A percentile compares a stretch with the other conserved stretches of the same genome.
These are phyloP conservation scores for Lojkania enalia DNA, from an alignment of 2,329 filamentous ascomycete genomes.

Conservation along the genomic window DNA sequence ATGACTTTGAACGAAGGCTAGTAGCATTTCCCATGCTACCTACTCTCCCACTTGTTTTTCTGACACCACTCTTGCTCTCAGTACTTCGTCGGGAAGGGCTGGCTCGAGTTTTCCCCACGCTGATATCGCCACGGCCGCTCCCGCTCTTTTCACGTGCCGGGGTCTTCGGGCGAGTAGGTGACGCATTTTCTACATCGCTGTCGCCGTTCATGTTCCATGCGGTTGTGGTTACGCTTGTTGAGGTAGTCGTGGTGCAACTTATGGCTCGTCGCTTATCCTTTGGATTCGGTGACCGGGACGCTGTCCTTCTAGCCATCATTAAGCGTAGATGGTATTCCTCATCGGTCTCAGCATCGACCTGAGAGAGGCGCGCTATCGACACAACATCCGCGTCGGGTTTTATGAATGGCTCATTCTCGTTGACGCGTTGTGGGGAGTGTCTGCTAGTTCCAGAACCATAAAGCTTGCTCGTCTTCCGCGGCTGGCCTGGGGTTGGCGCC, in stretches of 20 bases:
- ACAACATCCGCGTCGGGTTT: conserved; percentile 63
- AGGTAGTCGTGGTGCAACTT: conserved; percentile 60
- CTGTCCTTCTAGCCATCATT: conserved; percentile 64
- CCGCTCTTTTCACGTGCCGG: conserved; percentile 46
- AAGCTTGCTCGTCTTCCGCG: conserved; percentile 80
- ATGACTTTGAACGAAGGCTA: conserved; percentile 34
- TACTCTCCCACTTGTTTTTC: conserved; percentile 56
- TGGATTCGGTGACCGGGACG: conserved; percentile 60
- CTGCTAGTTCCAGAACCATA: conserved; percentile 60
- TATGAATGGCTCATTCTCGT: conserved; percentile 56
- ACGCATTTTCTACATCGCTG: conserved; percentile 53
- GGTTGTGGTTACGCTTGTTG: conserved; percentile 32
- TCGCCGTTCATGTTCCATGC: conserved; percentile 45
- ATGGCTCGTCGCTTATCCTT: conserved; percentile 72
- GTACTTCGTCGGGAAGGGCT: conserved; percentile 51
- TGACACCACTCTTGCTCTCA: conserved; percentile 53
- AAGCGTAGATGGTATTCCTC: conserved; percentile 79
- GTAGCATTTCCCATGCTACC: conserved; percentile 48
- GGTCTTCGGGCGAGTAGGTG: conserved; percentile 49
- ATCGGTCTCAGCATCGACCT: conserved; percentile 69
- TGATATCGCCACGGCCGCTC: conserved; percentile 50
- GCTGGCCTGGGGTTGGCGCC: conserved; percentile 92
- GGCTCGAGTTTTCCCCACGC: conserved; percentile 49
- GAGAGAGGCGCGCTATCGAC: conserved; percentile 61
- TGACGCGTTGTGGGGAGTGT: conserved; percentile 38